phyloP scores from a whole-genome alignment of 441 rosid genomes.

The Adansonia gregorii region DNA sequence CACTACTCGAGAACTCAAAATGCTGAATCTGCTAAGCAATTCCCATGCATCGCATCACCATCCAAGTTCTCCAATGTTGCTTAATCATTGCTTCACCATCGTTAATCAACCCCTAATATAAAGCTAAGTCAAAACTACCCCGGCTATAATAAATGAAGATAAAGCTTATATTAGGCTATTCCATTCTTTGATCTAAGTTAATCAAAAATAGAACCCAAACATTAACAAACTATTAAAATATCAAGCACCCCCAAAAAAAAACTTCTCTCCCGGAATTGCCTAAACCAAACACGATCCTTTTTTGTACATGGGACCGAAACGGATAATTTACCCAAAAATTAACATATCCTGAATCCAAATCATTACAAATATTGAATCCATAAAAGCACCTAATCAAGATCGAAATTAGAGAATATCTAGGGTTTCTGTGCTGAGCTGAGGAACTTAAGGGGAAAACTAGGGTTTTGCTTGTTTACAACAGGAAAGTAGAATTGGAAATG shows the following conservation, averaged over 20 bases:
- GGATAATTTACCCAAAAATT: slow-evolving; percentile 27
- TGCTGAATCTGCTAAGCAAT: slow-evolving; percentile 19
- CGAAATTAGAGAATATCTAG: slow-evolving; percentile 33
- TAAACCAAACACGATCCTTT: slow-evolving; percentile 24
- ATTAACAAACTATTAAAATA: slow-evolving; percentile 11
- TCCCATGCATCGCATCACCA: slow-evolving; percentile 15
- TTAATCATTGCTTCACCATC: slow-evolving; percentile 23
- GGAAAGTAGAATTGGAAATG: slow-evolving; percentile 36
- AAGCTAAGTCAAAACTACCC: slow-evolving; percentile 21
- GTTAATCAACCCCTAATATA: slow-evolving; percentile 31
- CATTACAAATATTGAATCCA: slow-evolving; percentile 26
- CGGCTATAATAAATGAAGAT: slow-evolving; percentile 27
- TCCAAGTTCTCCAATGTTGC: not conserved
- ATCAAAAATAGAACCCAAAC: slow-evolving; percentile 31
- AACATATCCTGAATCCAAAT: slow-evolving; percentile 35
- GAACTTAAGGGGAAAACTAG: slow-evolving; percentile 34
- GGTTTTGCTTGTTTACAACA: slow-evolving; percentile 32
- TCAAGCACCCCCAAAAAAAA: slow-evolving; percentile 24
- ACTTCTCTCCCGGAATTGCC: slow-evolving; percentile 24
- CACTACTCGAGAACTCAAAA: slow-evolving; percentile 26
- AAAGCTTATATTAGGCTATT: slow-evolving; percentile 35
- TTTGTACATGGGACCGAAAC: slow-evolving; percentile 30
- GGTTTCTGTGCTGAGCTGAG: slow-evolving; percentile 38
- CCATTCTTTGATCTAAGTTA: slow-evolving; percentile 44
- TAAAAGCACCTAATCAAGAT: slow-evolving; percentile 30